Evolutionary conservation across 1,284 basidiomycete genomes (phyloP), one percentile per base, ranked within the genome.

Genomic region (Rhodofomes roseus): DNA sequence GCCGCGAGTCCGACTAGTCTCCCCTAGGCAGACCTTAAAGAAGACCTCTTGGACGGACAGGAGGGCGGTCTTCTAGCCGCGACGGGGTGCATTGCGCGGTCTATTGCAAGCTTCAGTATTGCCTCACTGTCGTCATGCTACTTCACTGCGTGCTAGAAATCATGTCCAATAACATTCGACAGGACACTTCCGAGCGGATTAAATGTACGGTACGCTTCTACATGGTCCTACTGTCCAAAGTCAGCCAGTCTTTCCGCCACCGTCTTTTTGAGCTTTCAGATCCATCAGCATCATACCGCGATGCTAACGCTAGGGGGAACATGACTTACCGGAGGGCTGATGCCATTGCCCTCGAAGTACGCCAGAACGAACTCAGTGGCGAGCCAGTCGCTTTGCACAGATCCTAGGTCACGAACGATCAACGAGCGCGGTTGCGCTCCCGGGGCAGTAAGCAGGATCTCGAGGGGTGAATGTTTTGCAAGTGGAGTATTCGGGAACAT

Each of bases 401-500:
- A 74, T 39, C 90, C 90, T 44, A 93, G 73, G 67, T 91, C 90
- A 46, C 86, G 79, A 67, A 92, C 82, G n/a, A 90, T 76, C 46
- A 92, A 68, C 18, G 77, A 71, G 31, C 90, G 80, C 20, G 79
- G 80, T 60, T 74, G 75, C 18, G 86, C 22, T 1, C 61, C 55
- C 2, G 70, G 88, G 1, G 84, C 78, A 1, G 85, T 76, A 37
- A 92, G 74, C 43, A 88, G 77, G 25, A 92, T 79, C 65, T 93
- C 90, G 22, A 93, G 76, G 7, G 89, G 81, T 3, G 77, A 73
- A 62, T 86, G 81, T 68, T 91, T 92, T 25, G 76, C 70, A 16
- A 92, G 74, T 7, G 86, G 80, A 16, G 86, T 79, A 65, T 82
- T 86, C 0, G 90, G 90, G 70, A 93, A 92, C 56, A 91, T 78